Evolutionary conservation across 2,329 filamentous ascomycete species (phyloP).

Genomic region (Neofusicoccum laricinum): DNA sequence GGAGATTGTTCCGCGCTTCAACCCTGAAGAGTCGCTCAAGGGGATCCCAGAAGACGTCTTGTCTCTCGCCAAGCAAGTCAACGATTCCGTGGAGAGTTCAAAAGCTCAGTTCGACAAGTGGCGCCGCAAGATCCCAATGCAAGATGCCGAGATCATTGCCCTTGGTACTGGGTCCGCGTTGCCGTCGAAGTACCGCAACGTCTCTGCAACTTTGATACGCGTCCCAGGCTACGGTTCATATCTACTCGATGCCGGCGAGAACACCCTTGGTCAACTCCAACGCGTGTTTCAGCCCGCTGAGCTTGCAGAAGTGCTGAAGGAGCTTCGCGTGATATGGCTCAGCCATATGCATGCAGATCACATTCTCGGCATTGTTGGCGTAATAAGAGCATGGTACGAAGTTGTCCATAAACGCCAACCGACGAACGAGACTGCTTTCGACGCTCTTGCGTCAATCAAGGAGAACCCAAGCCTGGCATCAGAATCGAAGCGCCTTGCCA

Average conservation of each 20-base stretch:
- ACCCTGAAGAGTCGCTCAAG: slow-evolving; percentile 41
- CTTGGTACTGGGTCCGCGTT: slow-evolving; percentile 88
- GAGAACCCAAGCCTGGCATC: slow-evolving; percentile 23
- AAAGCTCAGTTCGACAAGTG: slow-evolving; percentile 48
- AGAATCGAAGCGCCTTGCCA: slow-evolving; percentile 46
- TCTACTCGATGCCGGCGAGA: slow-evolving; percentile 87
- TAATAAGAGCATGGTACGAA: slow-evolving; percentile 79
- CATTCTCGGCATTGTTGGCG: slow-evolving; percentile 76
- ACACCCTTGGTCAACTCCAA: slow-evolving; percentile 81
- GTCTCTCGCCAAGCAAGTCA: slow-evolving; percentile 49
- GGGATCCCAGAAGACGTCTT: slow-evolving; percentile 48
- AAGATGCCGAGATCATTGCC: slow-evolving; percentile 78
- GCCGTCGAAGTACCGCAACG: slow-evolving; percentile 93
- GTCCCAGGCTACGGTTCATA: slow-evolving; percentile 86
- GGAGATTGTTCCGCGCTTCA: slow-evolving; percentile 26
- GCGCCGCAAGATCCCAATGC: slow-evolving; percentile 67
- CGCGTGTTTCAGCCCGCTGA: slow-evolving; percentile 67
- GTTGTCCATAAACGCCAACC: slow-evolving; percentile 48
- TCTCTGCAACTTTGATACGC: slow-evolving; percentile 80
- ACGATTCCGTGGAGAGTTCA: slow-evolving; percentile 32
- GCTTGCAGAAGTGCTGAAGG: slow-evolving; percentile 67
- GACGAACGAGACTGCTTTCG: slow-evolving; percentile 20
- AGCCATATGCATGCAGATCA: slow-evolving; percentile 96
- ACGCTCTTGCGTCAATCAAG: slow-evolving; percentile 30
- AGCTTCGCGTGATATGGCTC: slow-evolving; percentile 84